A percentile compares a stretch with the other conserved stretches of the same genome.
Evolutionary conservation across 2,329 filamentous ascomycete species (phyloP).

Genomic region (Coniochaeta pulveracea): DNA sequence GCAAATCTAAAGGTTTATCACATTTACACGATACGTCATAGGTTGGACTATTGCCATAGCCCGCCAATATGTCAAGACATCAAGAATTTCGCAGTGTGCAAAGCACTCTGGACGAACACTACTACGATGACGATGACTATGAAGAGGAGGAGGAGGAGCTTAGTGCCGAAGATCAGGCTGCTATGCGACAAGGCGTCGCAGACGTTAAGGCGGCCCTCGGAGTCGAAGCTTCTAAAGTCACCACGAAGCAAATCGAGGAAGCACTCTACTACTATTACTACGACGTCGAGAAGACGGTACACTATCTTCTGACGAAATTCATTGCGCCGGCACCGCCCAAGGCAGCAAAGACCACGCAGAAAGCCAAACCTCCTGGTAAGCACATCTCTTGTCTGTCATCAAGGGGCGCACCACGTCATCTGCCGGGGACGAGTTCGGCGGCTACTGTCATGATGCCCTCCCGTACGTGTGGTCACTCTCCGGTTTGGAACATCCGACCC

Average conservation of each 20-base stretch:
- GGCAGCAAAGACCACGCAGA: slow-evolving; percentile 19
- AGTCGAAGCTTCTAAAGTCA: slow-evolving; percentile 42
- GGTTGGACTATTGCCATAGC: too few relatives aligned
- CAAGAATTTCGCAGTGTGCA: slow-evolving; percentile 34
- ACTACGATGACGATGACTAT: slow-evolving; percentile 31
- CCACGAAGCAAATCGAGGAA: slow-evolving; percentile 65
- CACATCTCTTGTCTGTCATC: slow-evolving; percentile 6
- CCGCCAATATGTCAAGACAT: slow-evolving; percentile 35
- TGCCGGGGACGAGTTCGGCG: slow-evolving; percentile 1
- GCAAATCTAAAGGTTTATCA: too few relatives aligned
- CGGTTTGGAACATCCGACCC: too few relatives aligned
- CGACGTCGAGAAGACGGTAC: slow-evolving; percentile 75
- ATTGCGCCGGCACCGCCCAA: slow-evolving; percentile 31
- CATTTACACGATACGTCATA: too few relatives aligned
- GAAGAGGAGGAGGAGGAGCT: slow-evolving; percentile 31
- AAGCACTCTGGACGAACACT: slow-evolving; percentile 32
- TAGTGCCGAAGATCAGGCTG: slow-evolving; percentile 32
- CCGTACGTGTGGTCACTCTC: too few relatives aligned
- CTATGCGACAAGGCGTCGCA: slow-evolving; percentile 53
- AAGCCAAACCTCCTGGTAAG: slow-evolving; percentile 3
- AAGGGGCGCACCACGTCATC: too few relatives aligned
- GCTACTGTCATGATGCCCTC: too few relatives aligned
- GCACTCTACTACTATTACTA: slow-evolving; percentile 94
- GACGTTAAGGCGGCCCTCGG: slow-evolving; percentile 59
- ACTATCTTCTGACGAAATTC: slow-evolving; percentile 62